Percentiles rank a stretch among this genome's conserved stretches.
phyloP scores from a whole-genome alignment of 805 yeast genomes.

The Yarrowia porcina region DNA sequence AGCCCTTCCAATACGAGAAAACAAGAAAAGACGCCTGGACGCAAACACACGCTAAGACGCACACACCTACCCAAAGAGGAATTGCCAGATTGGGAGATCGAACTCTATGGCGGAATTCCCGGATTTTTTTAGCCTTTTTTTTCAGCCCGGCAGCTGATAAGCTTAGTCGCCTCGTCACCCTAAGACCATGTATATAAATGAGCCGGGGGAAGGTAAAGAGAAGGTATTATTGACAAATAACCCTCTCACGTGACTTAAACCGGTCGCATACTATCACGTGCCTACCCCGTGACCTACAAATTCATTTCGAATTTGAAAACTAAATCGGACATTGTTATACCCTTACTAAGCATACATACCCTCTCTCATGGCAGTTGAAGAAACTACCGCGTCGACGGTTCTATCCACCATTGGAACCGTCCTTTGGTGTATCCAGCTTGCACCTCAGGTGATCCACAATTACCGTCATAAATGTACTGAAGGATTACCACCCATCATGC shows the following conservation, averaged over 20 bases:
- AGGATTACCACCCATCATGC: slow-evolving; percentile 86
- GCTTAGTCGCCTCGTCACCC: slow-evolving; percentile 11
- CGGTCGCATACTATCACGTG: too few relatives aligned
- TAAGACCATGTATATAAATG: not conserved
- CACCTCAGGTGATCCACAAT: slow-evolving; percentile 80
- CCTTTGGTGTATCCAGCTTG: slow-evolving; percentile 86
- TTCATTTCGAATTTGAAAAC: not conserved
- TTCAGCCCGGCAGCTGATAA: not conserved
- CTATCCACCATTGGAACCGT: slow-evolving; percentile 87
- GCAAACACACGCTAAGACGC: not conserved
- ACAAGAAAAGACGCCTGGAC: too few relatives aligned
- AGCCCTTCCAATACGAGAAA: too few relatives aligned
- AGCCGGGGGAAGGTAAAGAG: not conserved
- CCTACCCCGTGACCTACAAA: too few relatives aligned
- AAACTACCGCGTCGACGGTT: slow-evolving; percentile 56
- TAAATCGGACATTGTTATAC: too few relatives aligned
- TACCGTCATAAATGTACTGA: slow-evolving; percentile 73
- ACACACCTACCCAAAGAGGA: not conserved
- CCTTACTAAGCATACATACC: not conserved
- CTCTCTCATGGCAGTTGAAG: slow-evolving; percentile 25
- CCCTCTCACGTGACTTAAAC: not conserved
- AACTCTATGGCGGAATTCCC: not conserved
- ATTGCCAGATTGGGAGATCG: not conserved
- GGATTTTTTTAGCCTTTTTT: not conserved
- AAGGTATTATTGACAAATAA: too few relatives aligned